phyloP scores from a whole-genome alignment of 208 protist species.

The Trichomonas vaginalis region DNA sequence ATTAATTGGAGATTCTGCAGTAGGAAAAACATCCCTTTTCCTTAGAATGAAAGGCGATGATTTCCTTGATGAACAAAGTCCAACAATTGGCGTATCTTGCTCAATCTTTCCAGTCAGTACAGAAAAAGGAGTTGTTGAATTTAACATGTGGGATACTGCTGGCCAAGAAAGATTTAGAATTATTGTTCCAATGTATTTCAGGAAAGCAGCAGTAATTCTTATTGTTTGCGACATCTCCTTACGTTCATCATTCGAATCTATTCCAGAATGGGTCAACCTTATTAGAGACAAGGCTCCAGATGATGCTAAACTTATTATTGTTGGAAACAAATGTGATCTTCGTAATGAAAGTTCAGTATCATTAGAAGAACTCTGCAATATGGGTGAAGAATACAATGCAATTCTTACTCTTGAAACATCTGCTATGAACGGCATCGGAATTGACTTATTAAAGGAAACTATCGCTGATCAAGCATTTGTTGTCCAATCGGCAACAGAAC shows the following conservation, averaged over 20 bases:
- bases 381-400: neutral
- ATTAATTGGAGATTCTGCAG: neutral
- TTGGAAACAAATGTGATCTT: slow-evolving; percentile 8
- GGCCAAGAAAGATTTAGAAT: slow-evolving; percentile 1
- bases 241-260: neutral
- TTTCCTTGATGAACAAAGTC: neutral
- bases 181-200: neutral
- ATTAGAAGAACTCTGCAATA: neutral
- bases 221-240: neutral
- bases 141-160: neutral
- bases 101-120: neutral
- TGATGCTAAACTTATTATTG: neutral
- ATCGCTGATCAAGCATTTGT: neutral
- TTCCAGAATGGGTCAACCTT: neutral
- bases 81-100: neutral
- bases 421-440: neutral
- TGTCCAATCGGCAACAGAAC: neutral
- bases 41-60: neutral
- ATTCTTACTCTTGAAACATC: neutral
- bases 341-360: neutral
- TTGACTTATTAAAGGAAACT: neutral
- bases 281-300: neutral
- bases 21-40: neutral
- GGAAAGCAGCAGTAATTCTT: neutral
- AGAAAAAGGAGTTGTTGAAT: neutral